These are phyloP conservation scores for Verticillium alfalfae DNA, from an alignment of 2,329 filamentous ascomycete species.

Conservation along the genomic window DNA sequence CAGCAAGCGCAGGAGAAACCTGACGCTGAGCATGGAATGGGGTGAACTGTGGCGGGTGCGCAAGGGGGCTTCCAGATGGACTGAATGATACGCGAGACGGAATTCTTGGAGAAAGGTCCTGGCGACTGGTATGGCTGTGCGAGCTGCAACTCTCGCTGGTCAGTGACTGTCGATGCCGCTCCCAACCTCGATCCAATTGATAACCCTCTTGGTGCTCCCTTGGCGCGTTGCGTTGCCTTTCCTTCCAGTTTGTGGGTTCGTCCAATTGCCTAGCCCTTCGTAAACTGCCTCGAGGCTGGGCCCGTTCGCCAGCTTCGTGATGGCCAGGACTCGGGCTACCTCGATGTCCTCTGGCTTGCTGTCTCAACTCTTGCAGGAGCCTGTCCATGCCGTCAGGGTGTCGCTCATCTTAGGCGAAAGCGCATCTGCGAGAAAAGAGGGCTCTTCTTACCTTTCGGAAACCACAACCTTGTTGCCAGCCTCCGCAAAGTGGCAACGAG, in stretches of 20 bases:
- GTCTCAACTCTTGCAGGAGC: conserved; percentile 4
- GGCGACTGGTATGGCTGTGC: not conserved
- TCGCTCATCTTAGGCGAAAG: not conserved
- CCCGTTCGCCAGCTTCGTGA: not conserved
- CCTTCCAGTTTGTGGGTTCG: too few relatives aligned
- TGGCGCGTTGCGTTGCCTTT: not conserved
- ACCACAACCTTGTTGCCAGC: conserved; percentile 6
- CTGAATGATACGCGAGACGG: not conserved
- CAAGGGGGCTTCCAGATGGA: not conserved
- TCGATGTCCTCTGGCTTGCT: conserved; percentile 6
- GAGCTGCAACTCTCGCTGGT: not conserved
- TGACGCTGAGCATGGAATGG: not conserved
- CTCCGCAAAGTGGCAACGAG: conserved; percentile 23
- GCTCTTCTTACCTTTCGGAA: conserved; percentile 7
- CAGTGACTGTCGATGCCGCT: not conserved
- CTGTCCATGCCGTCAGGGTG: not conserved
- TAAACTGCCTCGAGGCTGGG: not conserved
- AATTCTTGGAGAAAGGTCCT: not conserved
- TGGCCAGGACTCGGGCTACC: not conserved
- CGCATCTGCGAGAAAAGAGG: not conserved
- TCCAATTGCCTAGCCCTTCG: not conserved
- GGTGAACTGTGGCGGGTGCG: not conserved
- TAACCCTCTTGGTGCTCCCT: not conserved
- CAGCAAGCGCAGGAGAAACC: not conserved
- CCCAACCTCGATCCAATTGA: not conserved